Conservation (phyloP, 306 rosid genomes). For the peach (Prunus persica) region DNA sequence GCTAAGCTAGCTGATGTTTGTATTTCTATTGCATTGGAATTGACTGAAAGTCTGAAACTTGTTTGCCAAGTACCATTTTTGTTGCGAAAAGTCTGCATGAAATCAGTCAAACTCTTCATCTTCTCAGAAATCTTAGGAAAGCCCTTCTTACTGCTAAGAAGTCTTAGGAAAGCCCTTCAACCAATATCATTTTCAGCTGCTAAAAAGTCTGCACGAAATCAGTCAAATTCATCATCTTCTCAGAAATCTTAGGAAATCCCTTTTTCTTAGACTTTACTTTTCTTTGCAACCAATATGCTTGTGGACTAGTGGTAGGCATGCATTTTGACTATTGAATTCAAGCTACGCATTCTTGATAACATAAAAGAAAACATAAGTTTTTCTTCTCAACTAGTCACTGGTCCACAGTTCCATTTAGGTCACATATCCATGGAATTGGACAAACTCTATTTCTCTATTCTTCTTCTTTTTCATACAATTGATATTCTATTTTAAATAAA, state of each 20-base stretch:
- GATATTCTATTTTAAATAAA: too few species aligned
- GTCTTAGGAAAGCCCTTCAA: neutral
- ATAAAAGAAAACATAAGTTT: neutral
- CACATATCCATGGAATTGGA: neutral
- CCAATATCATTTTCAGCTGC: neutral
- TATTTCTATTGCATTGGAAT: neutral
- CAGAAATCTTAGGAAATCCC: neutral
- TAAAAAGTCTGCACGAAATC: neutral
- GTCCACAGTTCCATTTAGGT: neutral
- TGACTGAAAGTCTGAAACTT: constrained; percentile 3
- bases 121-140: neutral
- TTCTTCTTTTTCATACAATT: too few species aligned
- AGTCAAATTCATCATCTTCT: neutral
- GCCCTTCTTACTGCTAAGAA: neutral
- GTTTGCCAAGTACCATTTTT: neutral
- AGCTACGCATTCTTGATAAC: neutral
- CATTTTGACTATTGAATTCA: neutral
- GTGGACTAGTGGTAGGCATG: constrained; percentile 4
- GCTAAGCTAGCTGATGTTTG: neutral
- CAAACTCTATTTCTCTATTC: neutral
- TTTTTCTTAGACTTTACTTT: neutral
- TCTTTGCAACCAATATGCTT: neutral
- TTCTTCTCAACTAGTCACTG: neutral
- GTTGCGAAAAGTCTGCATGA: neutral
- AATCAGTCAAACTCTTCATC: constrained; percentile 8